These are phyloP conservation scores for Colletotrichum costaricense DNA, from an alignment of 2,329 filamentous ascomycete genomes.

Conservation along the genomic window DNA sequence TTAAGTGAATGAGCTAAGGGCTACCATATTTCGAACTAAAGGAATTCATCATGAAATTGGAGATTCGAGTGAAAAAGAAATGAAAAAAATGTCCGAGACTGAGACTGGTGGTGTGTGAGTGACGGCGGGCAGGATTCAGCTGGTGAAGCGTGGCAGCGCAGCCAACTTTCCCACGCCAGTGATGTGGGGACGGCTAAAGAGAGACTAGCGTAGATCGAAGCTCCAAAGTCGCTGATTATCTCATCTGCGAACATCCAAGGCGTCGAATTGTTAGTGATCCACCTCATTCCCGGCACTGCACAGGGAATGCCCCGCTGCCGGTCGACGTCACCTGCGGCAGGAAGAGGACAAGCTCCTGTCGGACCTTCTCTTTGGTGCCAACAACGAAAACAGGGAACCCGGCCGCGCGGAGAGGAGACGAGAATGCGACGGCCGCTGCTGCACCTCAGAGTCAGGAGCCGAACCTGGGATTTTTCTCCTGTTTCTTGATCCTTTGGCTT, in stretches of 20 bases:
- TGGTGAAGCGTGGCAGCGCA: constrained; percentile 18
- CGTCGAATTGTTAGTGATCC: not conserved
- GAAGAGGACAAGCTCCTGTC: constrained; percentile 8
- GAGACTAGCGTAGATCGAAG: not conserved
- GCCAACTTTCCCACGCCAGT: constrained; percentile 17
- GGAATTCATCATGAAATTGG: not conserved
- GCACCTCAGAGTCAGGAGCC: not conserved
- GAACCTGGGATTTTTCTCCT: constrained; percentile 5
- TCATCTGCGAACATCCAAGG: rapidly evolving
- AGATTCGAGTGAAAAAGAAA: not conserved
- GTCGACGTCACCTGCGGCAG: constrained; percentile 26
- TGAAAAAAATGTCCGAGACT: not conserved
- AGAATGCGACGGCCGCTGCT: constrained; percentile 1
- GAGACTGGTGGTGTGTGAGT: not conserved
- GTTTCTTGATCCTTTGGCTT: not conserved
- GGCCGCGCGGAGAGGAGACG: not conserved
- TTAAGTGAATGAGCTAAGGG: not conserved
- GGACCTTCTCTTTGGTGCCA: not conserved
- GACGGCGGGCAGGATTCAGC: not conserved
- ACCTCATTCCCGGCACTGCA: not conserved
- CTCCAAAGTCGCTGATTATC: not conserved
- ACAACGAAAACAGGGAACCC: constrained; percentile 22
- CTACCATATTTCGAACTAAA: not conserved
- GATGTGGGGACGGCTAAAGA: not conserved
- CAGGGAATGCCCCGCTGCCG: constrained; percentile 5